Evolutionary conservation across 768 basidiomycete species (phyloP).

Genomic region (Lenzites betulinus): DNA sequence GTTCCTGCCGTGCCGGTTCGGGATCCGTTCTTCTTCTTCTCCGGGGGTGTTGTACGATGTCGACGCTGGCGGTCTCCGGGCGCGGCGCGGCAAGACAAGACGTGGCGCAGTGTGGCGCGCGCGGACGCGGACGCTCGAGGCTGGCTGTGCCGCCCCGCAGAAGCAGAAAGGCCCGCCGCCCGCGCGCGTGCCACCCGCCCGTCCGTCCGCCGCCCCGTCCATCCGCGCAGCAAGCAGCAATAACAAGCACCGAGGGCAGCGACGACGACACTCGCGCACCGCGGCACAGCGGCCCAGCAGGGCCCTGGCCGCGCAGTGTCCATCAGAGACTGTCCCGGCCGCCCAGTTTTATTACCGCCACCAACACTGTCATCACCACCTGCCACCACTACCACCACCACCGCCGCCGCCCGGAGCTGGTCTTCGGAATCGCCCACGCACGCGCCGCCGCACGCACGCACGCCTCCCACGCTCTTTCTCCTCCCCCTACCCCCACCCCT

Average conservation of each 20-base stretch:
- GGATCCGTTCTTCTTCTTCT: conserved; percentile 12
- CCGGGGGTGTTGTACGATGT: conserved; percentile 22
- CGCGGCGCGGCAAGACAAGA: conserved; percentile 16
- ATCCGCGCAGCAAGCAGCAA: too few relatives aligned
- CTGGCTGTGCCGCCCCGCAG: conserved; percentile 14
- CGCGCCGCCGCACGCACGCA: neutral
- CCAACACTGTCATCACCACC: too few relatives aligned
- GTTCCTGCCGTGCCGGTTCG: conserved; percentile 16
- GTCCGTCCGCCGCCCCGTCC: too few relatives aligned
- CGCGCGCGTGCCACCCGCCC: neutral
- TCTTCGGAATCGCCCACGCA: neutral
- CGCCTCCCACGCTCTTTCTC: conserved; percentile 19
- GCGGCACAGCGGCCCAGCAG: neutral
- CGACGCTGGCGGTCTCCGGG: conserved; percentile 12
- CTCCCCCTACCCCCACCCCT: too few relatives aligned
- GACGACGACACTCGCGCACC: too few relatives aligned
- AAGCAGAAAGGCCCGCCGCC: neutral
- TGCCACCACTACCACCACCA: neutral
- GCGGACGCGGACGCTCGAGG: conserved; percentile 11
- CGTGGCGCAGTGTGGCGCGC: too few relatives aligned
- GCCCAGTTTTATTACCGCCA: too few relatives aligned
- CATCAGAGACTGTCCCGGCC: too few relatives aligned
- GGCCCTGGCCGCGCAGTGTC: too few relatives aligned
- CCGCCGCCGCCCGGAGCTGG: conserved; percentile 15
- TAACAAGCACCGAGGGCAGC: too few relatives aligned